Base-by-base conservation (phyloP, 202 grass and related monocot species). In the Panicum virgatum region DNA sequence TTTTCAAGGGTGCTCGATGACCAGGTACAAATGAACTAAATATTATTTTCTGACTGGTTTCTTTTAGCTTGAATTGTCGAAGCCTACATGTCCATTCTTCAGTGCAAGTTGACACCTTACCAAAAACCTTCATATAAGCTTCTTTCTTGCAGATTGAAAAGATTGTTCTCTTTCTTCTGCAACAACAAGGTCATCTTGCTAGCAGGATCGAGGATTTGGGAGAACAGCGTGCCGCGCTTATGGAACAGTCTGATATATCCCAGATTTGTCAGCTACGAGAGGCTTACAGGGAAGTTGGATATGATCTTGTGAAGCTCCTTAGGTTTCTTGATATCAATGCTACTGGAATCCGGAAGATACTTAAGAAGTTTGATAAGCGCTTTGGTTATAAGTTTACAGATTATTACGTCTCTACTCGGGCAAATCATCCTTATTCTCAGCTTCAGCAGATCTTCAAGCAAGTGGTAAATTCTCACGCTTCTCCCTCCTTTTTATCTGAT, bases 401-500 rank as follows among this genome's bases (percentile, higher is more conserved):
- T 88, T 98, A 95, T 74, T 98, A 98, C 45, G 88, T 98, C 26
- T 89, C 84, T 27, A 98, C 90, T 84, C 90, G 95, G 47, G 85
- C 95, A 50, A 98, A 89, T 50, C 95, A 98, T 82, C 95, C 95
- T 34, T 95, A 91, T 86, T 98, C 95, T 66, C 92, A 93, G 80
- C 90, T 98, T 69, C 92, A 98, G 60, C 92, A 91, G 69, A 90
- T 98, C 80, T 93, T 98, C 73, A 98, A 98, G 80, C 95, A 98
- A 91, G 95, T 98, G 90, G 95, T 98, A 95, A 91, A 57, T 76
- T 84, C 13, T 74, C 66, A 59, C 42, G 14, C 23, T 60, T 30
- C 62, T 57, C 26, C 36, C 47, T 87, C 42, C 54, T 77, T 42
- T 83, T 56, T 37, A 52, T 60, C 39, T 60, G 25, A 81, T 86